A percentile compares a stretch with the other conserved stretches of the same genome.
phyloP scores from a whole-genome alignment of 495 filamentous ascomycete genomes.

The Xylaria sp. region DNA sequence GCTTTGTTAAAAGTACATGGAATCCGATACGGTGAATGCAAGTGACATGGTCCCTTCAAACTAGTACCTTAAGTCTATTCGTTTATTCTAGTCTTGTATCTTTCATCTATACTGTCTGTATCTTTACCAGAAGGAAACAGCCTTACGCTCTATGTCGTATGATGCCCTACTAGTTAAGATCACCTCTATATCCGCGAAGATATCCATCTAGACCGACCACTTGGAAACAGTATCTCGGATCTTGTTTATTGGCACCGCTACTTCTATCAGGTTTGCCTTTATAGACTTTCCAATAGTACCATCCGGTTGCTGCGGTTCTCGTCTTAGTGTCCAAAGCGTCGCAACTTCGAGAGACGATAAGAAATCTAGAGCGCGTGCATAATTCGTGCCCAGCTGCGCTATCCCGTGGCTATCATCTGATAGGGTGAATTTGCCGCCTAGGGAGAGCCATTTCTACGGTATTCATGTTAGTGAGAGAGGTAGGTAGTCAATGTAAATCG shows the following conservation, averaged over 20 bases:
- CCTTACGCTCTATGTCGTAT: not conserved
- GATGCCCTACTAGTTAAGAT: not conserved
- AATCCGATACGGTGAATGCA: not conserved
- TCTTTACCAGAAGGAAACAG: not conserved
- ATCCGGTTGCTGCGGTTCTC: constrained; percentile 30
- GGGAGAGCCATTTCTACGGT: constrained; percentile 45
- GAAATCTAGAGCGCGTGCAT: constrained; percentile 61
- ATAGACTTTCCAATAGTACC: constrained; percentile 17
- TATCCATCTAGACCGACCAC: constrained; percentile 26
- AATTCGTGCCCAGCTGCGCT: constrained; percentile 74
- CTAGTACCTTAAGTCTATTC: not conserved
- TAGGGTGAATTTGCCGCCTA: constrained; percentile 82
- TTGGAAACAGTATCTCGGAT: constrained; percentile 32
- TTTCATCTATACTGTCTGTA: not conserved
- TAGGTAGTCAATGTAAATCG: not conserved
- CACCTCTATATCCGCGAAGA: not conserved
- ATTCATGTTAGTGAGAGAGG: not conserved
- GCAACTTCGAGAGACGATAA: constrained; percentile 54
- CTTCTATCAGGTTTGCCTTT: constrained; percentile 42
- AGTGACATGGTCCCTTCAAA: not conserved
- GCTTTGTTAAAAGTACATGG: not conserved
- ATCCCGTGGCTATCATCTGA: constrained; percentile 92
- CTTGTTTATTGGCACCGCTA: constrained; percentile 31
- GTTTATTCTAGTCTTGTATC: constrained; percentile 3
- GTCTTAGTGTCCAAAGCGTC: constrained; percentile 57